Evolutionary conservation across 192 early-diverging fungal species (phyloP).

Genomic region (Polychytrium aggregatum): DNA sequence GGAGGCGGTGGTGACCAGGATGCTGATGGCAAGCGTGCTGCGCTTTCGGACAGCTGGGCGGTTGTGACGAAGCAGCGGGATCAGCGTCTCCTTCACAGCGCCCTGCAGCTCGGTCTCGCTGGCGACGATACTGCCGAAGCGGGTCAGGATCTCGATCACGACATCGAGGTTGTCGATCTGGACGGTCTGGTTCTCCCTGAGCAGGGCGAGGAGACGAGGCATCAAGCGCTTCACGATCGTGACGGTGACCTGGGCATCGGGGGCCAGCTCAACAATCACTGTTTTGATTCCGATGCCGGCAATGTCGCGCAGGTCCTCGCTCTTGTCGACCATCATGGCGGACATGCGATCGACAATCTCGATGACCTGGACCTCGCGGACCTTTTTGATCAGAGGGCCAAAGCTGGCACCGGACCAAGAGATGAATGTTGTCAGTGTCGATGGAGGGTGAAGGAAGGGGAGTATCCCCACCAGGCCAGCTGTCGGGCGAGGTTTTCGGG

Average conservation of each 20-base stretch:
- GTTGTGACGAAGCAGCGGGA: conserved; percentile 55
- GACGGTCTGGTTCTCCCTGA: conserved; percentile 28
- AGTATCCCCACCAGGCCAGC: too few species aligned
- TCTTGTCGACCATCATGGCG: conserved; percentile 39
- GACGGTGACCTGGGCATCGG: conserved; percentile 28
- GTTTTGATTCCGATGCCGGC: conserved; percentile 77
- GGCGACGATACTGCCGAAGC: conserved; percentile 54
- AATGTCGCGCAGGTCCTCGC: conserved; percentile 66
- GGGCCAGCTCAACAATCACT: conserved; percentile 60
- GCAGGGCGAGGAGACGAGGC: conserved; percentile 51
- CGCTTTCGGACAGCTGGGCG: conserved; percentile 71
- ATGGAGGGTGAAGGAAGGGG: not conserved
- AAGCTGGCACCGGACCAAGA: too few species aligned
- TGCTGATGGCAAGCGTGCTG: conserved; percentile 54
- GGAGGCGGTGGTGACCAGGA: conserved; percentile 48
- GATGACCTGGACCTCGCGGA: conserved; percentile 52
- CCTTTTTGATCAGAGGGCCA: conserved; percentile 64
- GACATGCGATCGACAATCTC: conserved; percentile 65
- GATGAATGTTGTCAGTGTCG: too few species aligned
- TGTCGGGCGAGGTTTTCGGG: too few species aligned
- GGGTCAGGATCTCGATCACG: conserved; percentile 54
- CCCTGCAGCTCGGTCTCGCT: conserved; percentile 27
- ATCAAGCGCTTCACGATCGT: conserved; percentile 52
- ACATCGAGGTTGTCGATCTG: conserved; percentile 64
- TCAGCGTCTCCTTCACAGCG: conserved; percentile 51